Percentiles rank a stretch among this genome's conserved stretches.
These are phyloP conservation scores for Ceratocystis huliohia DNA, from an alignment of 2,329 filamentous ascomycete genomes.

Conservation along the genomic window DNA sequence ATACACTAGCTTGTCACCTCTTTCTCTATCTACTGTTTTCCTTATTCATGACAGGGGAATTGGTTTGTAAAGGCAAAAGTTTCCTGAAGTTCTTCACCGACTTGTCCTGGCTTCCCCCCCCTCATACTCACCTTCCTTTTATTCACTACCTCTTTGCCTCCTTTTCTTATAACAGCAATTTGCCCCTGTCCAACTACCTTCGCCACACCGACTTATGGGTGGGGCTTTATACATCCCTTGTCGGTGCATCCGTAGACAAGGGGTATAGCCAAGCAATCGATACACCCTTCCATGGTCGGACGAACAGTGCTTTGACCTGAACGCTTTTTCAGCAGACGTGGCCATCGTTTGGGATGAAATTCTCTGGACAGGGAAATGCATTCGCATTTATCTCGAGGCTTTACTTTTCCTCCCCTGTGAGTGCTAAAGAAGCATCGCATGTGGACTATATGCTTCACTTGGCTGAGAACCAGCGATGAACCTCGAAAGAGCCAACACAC, in stretches of 20 bases:
- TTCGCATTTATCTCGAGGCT: too few relatives aligned
- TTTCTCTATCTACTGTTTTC: constrained; percentile 20
- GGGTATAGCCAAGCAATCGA: not conserved
- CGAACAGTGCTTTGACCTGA: not conserved
- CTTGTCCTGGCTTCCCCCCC: constrained; percentile 15
- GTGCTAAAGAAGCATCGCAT: too few relatives aligned
- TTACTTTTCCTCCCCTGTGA: too few relatives aligned
- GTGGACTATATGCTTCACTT: too few relatives aligned
- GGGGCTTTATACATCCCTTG: not conserved
- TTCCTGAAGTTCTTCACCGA: not conserved
- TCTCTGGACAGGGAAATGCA: too few relatives aligned
- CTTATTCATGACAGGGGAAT: not conserved
- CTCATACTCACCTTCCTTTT: not conserved
- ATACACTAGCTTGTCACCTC: constrained; percentile 6
- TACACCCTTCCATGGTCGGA: not conserved
- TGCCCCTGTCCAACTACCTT: constrained; percentile 10
- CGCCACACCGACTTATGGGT: not conserved
- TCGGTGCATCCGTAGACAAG: not conserved
- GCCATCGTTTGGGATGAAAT: too few relatives aligned
- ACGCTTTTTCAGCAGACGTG: too few relatives aligned
- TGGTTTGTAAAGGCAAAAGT: not conserved
- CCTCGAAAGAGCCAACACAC: not conserved
- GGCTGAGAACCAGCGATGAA: too few relatives aligned
- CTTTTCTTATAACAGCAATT: constrained; percentile 22
- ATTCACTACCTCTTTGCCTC: not conserved